Evolutionary conservation across 345 rosid species (phyloP), one percentile per base, ranked within the genome.

Genomic region (Corchorus olitorius): DNA sequence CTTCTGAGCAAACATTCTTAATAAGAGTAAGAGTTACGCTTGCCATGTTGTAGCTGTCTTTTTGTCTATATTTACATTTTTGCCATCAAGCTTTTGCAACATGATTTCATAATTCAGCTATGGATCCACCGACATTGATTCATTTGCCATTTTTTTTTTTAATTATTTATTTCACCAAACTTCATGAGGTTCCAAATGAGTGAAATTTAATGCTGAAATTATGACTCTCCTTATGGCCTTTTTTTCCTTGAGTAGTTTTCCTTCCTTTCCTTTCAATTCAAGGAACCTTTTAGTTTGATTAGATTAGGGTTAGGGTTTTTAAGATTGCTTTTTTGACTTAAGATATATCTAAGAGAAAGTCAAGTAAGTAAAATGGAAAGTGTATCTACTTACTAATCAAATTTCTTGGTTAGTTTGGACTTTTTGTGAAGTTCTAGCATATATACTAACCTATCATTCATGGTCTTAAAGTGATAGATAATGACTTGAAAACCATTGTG

Each of bases 1-100:
- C 63, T 69, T 60, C 76, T 54, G 73, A 22, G 35, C 74, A 69
- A 77, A 88, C 86, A 86, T 88, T 86, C 88, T 79, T 65, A 33
- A 3, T 12, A 49, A 65, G 80, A 34, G 77, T 84, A 65, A 52
- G 59, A 65, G 14, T 49, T 77, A 81, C 78, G 84, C 84, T 4
- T 52, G 13, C 54, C 5, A 62, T 43, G 49, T 19, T 13, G 59
- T 41, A 14, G 33, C 19, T 16, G 41, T 46, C 46, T 54, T 61
- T 65, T 13, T 66, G 46, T 46, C 22, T 65, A 22, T 56, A 55
- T 39, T 76, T 67, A 63, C 80, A 0, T 12, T 52, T 49, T 46
- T 74, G 84, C 80, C 74, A 73, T 72, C 43, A 46, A 11, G 43
- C 43, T 78, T 58, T 15, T 27, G 27, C 63, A 2, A 71, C 76